These are phyloP conservation scores for Neurospora crassa DNA, from an alignment of 2,329 filamentous ascomycete species.

Conservation along the genomic window DNA sequence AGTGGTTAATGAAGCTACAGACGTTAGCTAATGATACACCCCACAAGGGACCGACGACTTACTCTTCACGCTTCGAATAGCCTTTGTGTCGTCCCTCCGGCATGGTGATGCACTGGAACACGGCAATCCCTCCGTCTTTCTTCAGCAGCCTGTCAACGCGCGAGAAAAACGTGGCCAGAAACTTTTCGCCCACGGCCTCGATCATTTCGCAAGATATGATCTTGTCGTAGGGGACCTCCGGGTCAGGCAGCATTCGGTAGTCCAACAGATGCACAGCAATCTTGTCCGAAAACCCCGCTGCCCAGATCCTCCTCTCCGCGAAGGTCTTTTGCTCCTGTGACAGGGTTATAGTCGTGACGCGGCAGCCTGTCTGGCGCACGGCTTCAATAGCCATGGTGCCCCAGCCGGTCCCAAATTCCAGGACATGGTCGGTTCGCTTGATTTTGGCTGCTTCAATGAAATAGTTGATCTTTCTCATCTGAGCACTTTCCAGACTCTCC, in stretches of 20 bases:
- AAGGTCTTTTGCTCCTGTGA: constrained; percentile 60
- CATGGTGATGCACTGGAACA: constrained; percentile 73
- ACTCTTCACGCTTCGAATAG: constrained; percentile 58
- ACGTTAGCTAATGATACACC: neutral
- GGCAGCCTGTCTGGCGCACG: constrained; percentile 55
- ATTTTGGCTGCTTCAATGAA: constrained; percentile 58
- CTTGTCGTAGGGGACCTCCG: constrained; percentile 53
- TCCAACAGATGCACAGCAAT: constrained; percentile 61
- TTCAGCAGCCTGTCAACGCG: constrained; percentile 56
- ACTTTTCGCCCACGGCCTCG: constrained; percentile 62
- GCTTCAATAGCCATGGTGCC: constrained; percentile 65
- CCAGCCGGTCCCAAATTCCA: constrained; percentile 72
- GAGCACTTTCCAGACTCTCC: constrained; percentile 55
- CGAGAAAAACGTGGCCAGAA: constrained; percentile 56
- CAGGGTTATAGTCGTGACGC: constrained; percentile 58
- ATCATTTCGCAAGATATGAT: constrained; percentile 71
- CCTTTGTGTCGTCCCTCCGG: constrained; percentile 57
- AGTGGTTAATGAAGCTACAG: constrained; percentile 57
- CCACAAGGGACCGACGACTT: constrained; percentile 16
- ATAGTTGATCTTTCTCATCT: constrained; percentile 55
- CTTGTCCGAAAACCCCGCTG: constrained; percentile 47
- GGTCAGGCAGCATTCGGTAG: constrained; percentile 52
- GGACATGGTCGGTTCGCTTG: constrained; percentile 54
- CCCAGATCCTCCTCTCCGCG: constrained; percentile 54
- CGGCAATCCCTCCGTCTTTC: constrained; percentile 53